phyloP scores from a whole-genome alignment of 2,329 filamentous ascomycete genomes.

The Endoconidiophora polonica region DNA sequence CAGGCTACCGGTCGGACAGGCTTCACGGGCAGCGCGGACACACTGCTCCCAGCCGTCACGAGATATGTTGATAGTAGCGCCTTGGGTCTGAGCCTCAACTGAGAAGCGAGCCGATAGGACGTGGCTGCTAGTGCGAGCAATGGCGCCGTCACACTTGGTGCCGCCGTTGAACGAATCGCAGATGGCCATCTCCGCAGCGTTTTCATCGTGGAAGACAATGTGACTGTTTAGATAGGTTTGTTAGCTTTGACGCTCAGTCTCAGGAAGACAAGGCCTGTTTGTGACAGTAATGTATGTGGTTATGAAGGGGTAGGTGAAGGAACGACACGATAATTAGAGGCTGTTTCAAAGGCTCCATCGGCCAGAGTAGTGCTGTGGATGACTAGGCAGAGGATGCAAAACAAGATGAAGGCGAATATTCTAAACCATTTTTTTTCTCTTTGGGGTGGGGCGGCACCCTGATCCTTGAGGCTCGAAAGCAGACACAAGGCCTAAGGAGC shows the following conservation, averaged over 20 bases:
- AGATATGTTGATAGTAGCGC: slow-evolving; percentile 34
- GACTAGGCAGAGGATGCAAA: too few species aligned
- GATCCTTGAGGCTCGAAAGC: too few species aligned
- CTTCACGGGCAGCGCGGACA: slow-evolving; percentile 33
- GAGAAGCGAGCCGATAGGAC: slow-evolving; percentile 32
- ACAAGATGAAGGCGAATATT: too few species aligned
- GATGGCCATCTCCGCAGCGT: slow-evolving; percentile 30
- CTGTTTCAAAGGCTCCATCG: too few species aligned
- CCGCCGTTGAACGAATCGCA: slow-evolving; percentile 34
- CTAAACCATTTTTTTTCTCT: too few species aligned
- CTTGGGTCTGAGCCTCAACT: slow-evolving; percentile 25
- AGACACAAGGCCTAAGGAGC: too few species aligned
- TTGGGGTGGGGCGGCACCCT: too few species aligned
- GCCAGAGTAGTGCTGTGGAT: too few species aligned
- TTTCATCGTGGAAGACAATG: slow-evolving; percentile 32
- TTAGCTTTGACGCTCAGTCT: neutral
- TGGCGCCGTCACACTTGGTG: slow-evolving; percentile 28
- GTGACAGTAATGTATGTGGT: neutral
- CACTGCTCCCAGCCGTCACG: slow-evolving; percentile 38
- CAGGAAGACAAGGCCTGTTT: neutral
- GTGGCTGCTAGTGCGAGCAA: slow-evolving; percentile 27
- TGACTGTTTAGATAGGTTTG: slow-evolving; percentile 15
- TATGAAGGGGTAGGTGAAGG: neutral
- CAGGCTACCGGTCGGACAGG: slow-evolving; percentile 33
- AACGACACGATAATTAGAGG: too few species aligned